Percentiles rank a stretch among this genome's conserved stretches.
Conservation (phyloP, 371 early-diverging fungal species). For the Apophysomyces variabilis region DNA sequence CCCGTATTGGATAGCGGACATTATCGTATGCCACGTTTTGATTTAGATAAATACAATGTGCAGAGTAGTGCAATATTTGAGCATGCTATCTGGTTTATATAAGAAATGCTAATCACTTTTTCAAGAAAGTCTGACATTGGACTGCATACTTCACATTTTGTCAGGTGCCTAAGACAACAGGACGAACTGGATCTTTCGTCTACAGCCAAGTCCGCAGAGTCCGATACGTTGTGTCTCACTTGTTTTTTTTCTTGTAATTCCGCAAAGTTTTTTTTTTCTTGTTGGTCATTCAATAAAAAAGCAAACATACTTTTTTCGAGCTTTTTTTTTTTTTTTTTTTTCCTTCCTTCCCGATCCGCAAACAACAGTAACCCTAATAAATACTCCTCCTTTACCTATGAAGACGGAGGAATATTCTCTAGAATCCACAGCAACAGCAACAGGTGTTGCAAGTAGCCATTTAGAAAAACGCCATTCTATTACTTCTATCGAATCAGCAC, state of each 20-base stretch:
- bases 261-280: slow-evolving; percentile 2
- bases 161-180: too few relatives aligned
- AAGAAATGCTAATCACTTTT: too few relatives aligned
- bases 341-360: not conserved
- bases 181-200: not conserved
- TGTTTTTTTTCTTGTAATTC: slow-evolving; percentile 6
- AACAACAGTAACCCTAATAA: not conserved
- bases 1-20: not conserved
- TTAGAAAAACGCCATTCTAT: slow-evolving; percentile 5
- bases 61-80: too few relatives aligned
- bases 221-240: slow-evolving; percentile 11
- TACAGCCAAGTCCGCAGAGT: not conserved
- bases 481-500: slow-evolving; percentile 6
- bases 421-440: not conserved
- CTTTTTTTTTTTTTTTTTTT: not conserved
- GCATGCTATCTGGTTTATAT: too few relatives aligned
- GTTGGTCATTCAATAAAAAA: not conserved
- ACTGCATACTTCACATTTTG: not conserved
- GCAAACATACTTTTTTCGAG: not conserved
- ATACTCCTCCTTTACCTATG: not conserved
- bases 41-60: too few relatives aligned
- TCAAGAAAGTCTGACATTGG: too few relatives aligned
- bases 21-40: not conserved
- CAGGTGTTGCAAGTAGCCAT: not conserved
- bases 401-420: not conserved